Percentiles rank a stretch among this genome's conserved stretches.
Conservation (phyloP, 352 stramenopile species). For the Pythium dissimile region DNA sequence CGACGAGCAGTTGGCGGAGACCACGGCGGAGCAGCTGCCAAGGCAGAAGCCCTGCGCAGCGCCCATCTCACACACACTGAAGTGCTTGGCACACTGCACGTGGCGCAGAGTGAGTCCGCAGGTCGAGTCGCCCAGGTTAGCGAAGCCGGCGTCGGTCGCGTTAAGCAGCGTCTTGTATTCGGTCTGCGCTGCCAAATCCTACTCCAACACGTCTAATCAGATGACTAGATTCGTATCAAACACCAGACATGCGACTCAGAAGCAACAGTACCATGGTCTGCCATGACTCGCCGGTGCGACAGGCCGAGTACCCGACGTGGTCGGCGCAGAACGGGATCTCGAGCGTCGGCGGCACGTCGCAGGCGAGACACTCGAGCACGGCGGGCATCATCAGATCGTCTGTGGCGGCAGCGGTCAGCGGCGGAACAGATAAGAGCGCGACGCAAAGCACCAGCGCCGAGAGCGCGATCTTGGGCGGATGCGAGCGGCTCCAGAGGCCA, state of each 20-base stretch:
- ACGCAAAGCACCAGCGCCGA: background rate
- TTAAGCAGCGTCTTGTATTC: conserved; percentile 36
- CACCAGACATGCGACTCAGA: background rate
- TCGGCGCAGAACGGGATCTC: conserved; percentile 52
- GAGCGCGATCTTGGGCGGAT: conserved; percentile 4
- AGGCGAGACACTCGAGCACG: conserved; percentile 40
- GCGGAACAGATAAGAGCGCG: no score
- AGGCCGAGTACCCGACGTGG: conserved; percentile 56
- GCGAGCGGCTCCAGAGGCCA: background rate
- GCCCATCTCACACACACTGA: conserved; percentile 72
- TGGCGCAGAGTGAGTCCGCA: conserved; percentile 39
- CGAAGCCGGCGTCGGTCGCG: conserved; percentile 4
- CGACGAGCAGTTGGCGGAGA: conserved; percentile 43
- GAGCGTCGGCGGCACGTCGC: conserved; percentile 42
- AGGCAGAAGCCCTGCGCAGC: conserved; percentile 54
- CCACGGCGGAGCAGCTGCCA: conserved; percentile 33
- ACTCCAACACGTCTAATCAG: no score
- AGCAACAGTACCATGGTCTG: conserved; percentile 22
- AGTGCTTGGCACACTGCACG: conserved; percentile 51
- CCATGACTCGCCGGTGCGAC: conserved; percentile 45
- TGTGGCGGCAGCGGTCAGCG: background rate
- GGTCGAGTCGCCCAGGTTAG: background rate
- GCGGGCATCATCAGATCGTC: conserved; percentile 13
- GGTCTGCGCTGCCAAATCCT: conserved; percentile 35
- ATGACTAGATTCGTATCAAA: no score